Base-by-base conservation (phyloP, 208 protist species). In the Leptomonas pyrrhocoris region DNA sequence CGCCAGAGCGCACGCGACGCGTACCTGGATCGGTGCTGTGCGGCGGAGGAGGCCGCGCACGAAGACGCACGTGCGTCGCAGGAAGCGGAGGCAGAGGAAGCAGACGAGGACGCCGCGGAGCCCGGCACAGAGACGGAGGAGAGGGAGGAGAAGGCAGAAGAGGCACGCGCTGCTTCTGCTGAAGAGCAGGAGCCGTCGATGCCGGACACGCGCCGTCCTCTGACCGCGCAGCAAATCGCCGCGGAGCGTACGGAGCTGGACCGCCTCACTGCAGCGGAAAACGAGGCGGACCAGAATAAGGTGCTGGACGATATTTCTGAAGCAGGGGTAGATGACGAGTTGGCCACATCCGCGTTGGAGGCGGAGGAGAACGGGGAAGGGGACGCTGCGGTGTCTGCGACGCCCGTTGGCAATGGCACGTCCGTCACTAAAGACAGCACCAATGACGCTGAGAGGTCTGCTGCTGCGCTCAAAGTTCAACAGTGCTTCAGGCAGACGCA, bases 391-490 rank as follows among this genome's bases (percentile, higher is more conserved):
- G 70, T n/a, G n/a, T n/a, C n/a, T n/a, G n/a, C n/a, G n/a, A n/a
- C n/a, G n/a, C n/a, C n/a, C n/a, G n/a, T n/a, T n/a, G n/a, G n/a
- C n/a, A n/a, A n/a, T n/a, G n/a, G n/a, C n/a, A n/a, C n/a, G n/a
- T n/a, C 21, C 49, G 49, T 25, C 18, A 23, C 49, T 6, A 25
- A 16, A 3, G 25, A 30, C 2, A 30, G 30, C 51, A 5, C 51
- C 25, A 40, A 7, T 7, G 51, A 57, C 28, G 51, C 5, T 2
- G 51, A 57, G 28, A 57, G 40, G 30, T 57, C 15, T 9, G 51
- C 43, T n/a, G 81, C 81, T 15, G 81, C 81, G 13, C 49, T 43
- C 27, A 73, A 23, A 34, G 66, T 86, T 42, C 76, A 83, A 40
- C 11, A 63, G 19, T 83, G 74, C 55, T 59, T 81, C 51, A 9